Evolutionary conservation across 106 monocot genomes (phyloP), one percentile per base, ranked within the genome.

Genomic region (Iris macrosiphon): DNA sequence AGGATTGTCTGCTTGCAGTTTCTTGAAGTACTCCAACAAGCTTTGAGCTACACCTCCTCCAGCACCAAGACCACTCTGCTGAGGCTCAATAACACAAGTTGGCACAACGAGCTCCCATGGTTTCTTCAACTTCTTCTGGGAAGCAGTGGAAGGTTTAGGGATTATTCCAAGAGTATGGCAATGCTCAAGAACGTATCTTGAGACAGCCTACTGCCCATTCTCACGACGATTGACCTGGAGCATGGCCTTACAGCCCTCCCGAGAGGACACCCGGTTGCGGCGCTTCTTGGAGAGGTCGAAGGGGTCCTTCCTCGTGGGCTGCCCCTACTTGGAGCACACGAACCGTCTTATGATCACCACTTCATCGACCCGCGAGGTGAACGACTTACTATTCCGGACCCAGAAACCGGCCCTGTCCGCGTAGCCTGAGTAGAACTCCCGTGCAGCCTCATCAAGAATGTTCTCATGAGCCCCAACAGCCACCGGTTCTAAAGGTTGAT

Each of bases 211-310:
- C 16, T 33, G 48, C 33, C 79, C 83, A 68, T 62, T 80, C 35
- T 87, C 87, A 9, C 79, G 76, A 18, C 80, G 79, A 46, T 87
- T 87, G 28, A 93, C 93, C 66, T 91, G 84, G 25, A 98, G 74
- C 98, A 91, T 91, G 4, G 98, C 91, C 38, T 66, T 77, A 67
- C 98, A 98, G 2, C 98, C 98, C 63, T 91, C 90, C 6, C 98
- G 62, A 1, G 91, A 80, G 7, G 91, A 91, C 0, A 66, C 52
- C 7, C 91, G 72, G 22, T 91, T 98, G 1, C 91, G 64, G 2
- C 91, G 59, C 72, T 83, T 81, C 81, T 87, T 92, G 27, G 60
- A 69, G 45, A 77, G 67, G 45, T 79, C 80, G 42, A 78, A 81
- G 12, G 81, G 85, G 52, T 91, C 85, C 75, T 85, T 91, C 49